Evolutionary conservation across 2,329 filamentous ascomycete genomes (phyloP).

Genomic region (Fusarium annulatum): DNA sequence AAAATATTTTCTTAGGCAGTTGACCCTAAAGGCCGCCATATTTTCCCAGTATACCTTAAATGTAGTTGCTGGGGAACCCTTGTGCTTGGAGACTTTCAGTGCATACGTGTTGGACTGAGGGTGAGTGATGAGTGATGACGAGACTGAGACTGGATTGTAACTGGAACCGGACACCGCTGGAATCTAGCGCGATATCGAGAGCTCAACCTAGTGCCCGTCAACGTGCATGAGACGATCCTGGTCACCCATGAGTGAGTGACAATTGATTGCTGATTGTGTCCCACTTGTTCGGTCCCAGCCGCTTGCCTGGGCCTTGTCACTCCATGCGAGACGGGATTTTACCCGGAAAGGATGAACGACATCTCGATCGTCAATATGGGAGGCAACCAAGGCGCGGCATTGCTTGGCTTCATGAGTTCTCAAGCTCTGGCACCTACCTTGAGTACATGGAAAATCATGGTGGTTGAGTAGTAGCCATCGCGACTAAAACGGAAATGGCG

Average conservation of each 20-base stretch:
- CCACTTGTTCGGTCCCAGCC: constrained; percentile 24
- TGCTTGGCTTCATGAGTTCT: not conserved
- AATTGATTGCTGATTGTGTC: constrained; percentile 18
- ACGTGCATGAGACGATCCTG: constrained; percentile 15
- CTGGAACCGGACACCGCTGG: not conserved
- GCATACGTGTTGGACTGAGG: constrained; percentile 4
- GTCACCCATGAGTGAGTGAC: constrained; percentile 2
- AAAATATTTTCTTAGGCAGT: not conserved
- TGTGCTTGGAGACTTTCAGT: constrained; percentile 13
- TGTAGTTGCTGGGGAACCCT: constrained; percentile 9
- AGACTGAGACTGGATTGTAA: not conserved
- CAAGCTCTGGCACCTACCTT: not conserved
- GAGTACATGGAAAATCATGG: constrained; percentile 20
- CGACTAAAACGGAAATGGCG: constrained; percentile 39
- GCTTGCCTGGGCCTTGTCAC: constrained; percentile 11
- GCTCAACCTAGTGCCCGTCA: constrained; percentile 25
- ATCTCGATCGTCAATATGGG: constrained; percentile 3
- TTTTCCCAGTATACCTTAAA: not conserved
- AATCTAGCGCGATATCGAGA: constrained; percentile 31
- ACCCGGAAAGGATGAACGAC: not conserved
- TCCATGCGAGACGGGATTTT: not conserved
- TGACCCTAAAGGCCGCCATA: not conserved
- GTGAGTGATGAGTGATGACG: not conserved
- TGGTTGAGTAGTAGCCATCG: constrained; percentile 38
- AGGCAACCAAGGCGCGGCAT: not conserved